These are phyloP conservation scores for Baorangia bicolor DNA, from an alignment of 768 basidiomycete genomes.

Conservation along the genomic window DNA sequence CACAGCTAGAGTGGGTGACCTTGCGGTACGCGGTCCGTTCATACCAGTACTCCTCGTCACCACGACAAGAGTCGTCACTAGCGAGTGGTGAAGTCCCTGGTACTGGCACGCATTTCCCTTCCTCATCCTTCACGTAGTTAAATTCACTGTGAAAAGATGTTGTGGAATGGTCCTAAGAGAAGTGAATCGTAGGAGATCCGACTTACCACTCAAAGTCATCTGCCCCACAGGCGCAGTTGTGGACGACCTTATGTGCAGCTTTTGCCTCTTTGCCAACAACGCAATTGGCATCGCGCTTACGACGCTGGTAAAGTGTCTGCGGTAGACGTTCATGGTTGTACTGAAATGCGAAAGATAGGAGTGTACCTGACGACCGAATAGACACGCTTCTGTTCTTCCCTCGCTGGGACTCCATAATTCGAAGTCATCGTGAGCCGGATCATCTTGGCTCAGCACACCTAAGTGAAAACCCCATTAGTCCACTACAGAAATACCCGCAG, in stretches of 20 bases:
- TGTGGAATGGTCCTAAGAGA: background rate
- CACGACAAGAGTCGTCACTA: slow-evolving; percentile 60
- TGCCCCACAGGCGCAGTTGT: slow-evolving; percentile 69
- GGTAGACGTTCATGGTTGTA: background rate
- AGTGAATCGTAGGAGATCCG: background rate
- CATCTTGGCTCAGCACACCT: slow-evolving; percentile 69
- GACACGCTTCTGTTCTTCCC: slow-evolving; percentile 79
- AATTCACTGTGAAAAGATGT: slow-evolving; percentile 66
- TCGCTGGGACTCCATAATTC: slow-evolving; percentile 97
- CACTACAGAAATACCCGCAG: background rate
- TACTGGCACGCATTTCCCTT: slow-evolving; percentile 76
- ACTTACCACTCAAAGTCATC: slow-evolving; percentile 94
- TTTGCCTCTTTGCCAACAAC: slow-evolving; percentile 73
- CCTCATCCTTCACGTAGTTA: slow-evolving; percentile 72
- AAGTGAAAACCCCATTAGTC: slow-evolving; percentile 1
- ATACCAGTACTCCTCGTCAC: slow-evolving; percentile 82
- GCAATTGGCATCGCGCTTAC: slow-evolving; percentile 76
- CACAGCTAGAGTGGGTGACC: slow-evolving; percentile 86
- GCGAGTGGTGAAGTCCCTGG: slow-evolving; percentile 63
- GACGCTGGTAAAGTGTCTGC: slow-evolving; percentile 89
- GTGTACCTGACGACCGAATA: slow-evolving; percentile 87
- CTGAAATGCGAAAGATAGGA: background rate
- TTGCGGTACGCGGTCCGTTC: slow-evolving; percentile 90
- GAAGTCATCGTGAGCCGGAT: slow-evolving; percentile 88
- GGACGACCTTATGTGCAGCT: slow-evolving; percentile 49